These are phyloP conservation scores for Salix caprea DNA, from an alignment of 345 rosid genomes.

Conservation along the genomic window DNA sequence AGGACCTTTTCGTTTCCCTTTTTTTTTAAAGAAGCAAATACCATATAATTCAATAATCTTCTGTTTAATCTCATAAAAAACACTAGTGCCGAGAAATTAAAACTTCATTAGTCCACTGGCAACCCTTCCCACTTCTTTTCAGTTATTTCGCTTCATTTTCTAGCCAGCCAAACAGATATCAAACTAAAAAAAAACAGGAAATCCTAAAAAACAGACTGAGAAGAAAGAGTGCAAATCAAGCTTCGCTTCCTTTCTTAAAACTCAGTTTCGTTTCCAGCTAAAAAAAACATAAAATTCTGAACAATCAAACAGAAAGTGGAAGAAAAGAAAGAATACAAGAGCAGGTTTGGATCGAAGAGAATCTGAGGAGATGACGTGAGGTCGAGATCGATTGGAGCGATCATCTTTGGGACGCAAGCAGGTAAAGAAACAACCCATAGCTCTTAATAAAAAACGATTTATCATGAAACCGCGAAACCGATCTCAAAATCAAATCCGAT, in stretches of 20 bases:
- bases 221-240: neutral
- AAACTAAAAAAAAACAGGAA: too few relatives aligned
- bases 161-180: neutral
- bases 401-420: constrained; percentile 64
- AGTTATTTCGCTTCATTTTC: neutral
- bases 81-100: neutral
- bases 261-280: neutral
- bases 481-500: constrained; percentile 30
- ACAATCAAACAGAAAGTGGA: constrained; percentile 6
- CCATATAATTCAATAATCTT: neutral
- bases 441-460: constrained; percentile 25
- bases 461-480: constrained; percentile 28
- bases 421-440: constrained; percentile 77
- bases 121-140: neutral
- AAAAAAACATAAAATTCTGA: neutral
- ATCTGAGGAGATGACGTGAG: constrained; percentile 30
- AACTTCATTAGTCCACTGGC: neutral
- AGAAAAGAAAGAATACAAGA: constrained; percentile 17
- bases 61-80: neutral
- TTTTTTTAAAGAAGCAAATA: too few relatives aligned
- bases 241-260: neutral
- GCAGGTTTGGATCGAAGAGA: constrained; percentile 27
- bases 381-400: constrained; percentile 7
- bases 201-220: neutral
- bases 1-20: too few relatives aligned